A percentile compares a stretch with the other conserved stretches of the same genome.
These are phyloP conservation scores for Saccharomyces uvarum DNA, from an alignment of 1,139 yeast species.

Conservation along the genomic window DNA sequence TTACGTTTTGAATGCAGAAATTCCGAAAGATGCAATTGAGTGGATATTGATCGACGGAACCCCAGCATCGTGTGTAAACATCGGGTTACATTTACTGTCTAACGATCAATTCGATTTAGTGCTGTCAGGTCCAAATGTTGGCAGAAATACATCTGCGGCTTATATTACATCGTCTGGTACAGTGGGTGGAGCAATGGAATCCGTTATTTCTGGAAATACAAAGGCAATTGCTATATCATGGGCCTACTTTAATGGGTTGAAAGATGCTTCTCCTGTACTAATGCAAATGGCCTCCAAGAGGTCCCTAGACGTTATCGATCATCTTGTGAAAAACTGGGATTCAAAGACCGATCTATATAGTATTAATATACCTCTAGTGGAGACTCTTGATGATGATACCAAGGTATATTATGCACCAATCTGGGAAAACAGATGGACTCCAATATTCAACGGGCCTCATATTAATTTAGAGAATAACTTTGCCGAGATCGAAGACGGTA, in stretches of 20 bases:
- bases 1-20: constrained; percentile 20
- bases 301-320: constrained; percentile 53
- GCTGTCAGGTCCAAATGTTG: constrained; percentile 90
- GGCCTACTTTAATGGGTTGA: constrained; percentile 52
- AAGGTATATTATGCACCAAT: constrained; percentile 69
- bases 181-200: constrained; percentile 95
- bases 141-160: constrained; percentile 84
- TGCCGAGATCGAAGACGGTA: constrained; percentile 40
- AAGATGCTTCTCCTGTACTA: constrained; percentile 46
- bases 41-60: constrained; percentile 88
- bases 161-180: constrained; percentile 93
- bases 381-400: constrained; percentile 45
- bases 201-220: constrained; percentile 62
- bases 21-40: constrained; percentile 46
- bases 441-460: constrained; percentile 41
- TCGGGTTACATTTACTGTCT: constrained; percentile 71
- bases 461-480: constrained; percentile 26
- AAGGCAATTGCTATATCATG: constrained; percentile 75
- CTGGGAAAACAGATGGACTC: constrained; percentile 69
- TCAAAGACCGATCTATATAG: constrained; percentile 60
- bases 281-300: constrained; percentile 61
- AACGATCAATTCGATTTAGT: constrained; percentile 72
- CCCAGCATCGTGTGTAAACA: constrained; percentile 91
- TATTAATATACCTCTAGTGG: constrained; percentile 72
- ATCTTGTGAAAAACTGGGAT: constrained; percentile 55